Conservation (phyloP, 2,329 filamentous ascomycete species). For the Pyrenochaeta sp. region DNA sequence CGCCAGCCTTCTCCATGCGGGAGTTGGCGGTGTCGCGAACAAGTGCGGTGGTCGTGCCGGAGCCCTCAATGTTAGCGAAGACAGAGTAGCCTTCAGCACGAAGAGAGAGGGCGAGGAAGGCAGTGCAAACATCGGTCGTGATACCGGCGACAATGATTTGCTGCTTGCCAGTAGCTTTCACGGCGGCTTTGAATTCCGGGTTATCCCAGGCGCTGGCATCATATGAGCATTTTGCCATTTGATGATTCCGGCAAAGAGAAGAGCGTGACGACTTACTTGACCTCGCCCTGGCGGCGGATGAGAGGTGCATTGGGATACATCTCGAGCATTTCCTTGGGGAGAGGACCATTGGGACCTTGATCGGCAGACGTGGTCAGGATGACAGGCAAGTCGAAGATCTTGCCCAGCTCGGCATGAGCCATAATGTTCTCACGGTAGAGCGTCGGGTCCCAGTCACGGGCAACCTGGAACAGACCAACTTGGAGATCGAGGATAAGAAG, state of each 20-base stretch:
- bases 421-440: constrained; percentile 73
- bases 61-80: constrained; percentile 76
- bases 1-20: constrained; percentile 72
- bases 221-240: constrained; percentile 10
- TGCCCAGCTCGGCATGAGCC: constrained; percentile 72
- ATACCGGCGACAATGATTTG: constrained; percentile 79
- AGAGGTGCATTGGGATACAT: constrained; percentile 73
- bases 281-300: constrained; percentile 74
- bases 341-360: constrained; percentile 73
- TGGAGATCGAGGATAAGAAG: constrained; percentile 69
- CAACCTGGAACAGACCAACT: constrained; percentile 66
- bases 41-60: constrained; percentile 69
- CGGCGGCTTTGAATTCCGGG: constrained; percentile 69
- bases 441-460: constrained; percentile 72
- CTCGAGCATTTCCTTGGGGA: constrained; percentile 73
- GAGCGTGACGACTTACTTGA: constrained; percentile 57
- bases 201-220: constrained; percentile 74
- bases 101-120: constrained; percentile 77
- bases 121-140: constrained; percentile 77
- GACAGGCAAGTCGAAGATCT: constrained; percentile 72
- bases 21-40: constrained; percentile 71
- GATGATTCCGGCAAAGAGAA: background rate
- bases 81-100: constrained; percentile 76
- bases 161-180: constrained; percentile 70
- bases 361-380: constrained; percentile 76